These are phyloP conservation scores for Colletotrichum melonis DNA, from an alignment of 2,329 filamentous ascomycete genomes.

Conservation along the genomic window DNA sequence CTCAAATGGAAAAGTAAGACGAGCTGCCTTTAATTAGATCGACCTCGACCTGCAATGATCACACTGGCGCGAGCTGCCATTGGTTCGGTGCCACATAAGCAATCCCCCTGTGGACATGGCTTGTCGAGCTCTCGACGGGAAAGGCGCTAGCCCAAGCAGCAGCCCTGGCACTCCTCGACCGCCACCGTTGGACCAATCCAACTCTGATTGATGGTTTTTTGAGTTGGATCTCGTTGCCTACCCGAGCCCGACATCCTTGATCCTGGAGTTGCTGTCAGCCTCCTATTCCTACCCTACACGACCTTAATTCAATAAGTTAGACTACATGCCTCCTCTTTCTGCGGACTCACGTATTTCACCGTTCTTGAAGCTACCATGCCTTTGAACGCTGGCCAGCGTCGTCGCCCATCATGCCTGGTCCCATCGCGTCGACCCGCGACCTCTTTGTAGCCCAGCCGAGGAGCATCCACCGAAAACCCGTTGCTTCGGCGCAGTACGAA, in stretches of 20 bases:
- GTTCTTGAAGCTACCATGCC: not conserved
- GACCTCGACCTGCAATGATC: not conserved
- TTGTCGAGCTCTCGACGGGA: not conserved
- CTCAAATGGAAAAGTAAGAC: not conserved
- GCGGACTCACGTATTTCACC: not conserved
- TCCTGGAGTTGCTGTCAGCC: not conserved
- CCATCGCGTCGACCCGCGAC: not conserved
- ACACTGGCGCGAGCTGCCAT: not conserved
- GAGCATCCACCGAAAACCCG: not conserved
- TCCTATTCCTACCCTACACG: not conserved
- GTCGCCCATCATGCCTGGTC: not conserved
- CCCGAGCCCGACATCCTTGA: not conserved
- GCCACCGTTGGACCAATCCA: not conserved
- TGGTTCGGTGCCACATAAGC: not conserved
- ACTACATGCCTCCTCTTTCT: not conserved
- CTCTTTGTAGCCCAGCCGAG: not conserved
- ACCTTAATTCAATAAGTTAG: not conserved
- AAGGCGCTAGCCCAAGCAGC: not conserved
- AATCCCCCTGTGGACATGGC: not conserved
- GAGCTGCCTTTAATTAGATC: not conserved
- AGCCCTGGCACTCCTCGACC: not conserved
- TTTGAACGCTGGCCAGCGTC: not conserved
- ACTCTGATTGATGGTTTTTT: not conserved
- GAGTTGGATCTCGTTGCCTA: not conserved
- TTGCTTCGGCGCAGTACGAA: not conserved